Evolutionary conservation across 345 rosid genomes (phyloP).

Genomic region (Atalantia buxifolia): DNA sequence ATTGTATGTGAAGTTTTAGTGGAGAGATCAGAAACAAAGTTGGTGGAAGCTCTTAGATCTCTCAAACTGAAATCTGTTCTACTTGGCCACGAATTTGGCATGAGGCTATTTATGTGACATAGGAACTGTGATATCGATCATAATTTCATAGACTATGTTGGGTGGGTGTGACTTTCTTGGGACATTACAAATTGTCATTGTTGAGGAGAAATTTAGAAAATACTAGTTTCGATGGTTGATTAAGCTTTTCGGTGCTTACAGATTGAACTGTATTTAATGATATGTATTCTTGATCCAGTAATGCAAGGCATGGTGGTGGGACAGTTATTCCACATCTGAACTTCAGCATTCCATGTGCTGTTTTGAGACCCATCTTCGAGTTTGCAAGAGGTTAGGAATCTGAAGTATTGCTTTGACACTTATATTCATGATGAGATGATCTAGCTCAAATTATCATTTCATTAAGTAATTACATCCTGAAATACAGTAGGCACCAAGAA

Average conservation of each 20-base stretch:
- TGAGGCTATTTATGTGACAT: neutral
- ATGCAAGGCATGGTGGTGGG: conserved; percentile 89
- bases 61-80: neutral
- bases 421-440: conserved; percentile 1
- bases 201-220: neutral
- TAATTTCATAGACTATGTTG: neutral
- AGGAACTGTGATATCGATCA: neutral
- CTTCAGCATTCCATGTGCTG: conserved; percentile 90
- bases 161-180: neutral
- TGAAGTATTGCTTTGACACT: conserved; percentile 7
- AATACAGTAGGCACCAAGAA: too few species aligned
- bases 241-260: neutral
- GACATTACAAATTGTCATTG: neutral
- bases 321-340: conserved; percentile 84
- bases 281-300: conserved; percentile 48
- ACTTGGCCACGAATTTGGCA: neutral
- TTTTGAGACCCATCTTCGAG: conserved; percentile 67
- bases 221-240: neutral
- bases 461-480: neutral
- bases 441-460: neutral
- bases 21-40: neutral
- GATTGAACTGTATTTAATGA: conserved; percentile 4
- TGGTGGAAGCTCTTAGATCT: neutral
- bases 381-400: conserved; percentile 63
- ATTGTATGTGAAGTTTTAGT: neutral